A percentile compares a stretch with the other conserved stretches of the same genome.
These are phyloP conservation scores for Ogataea pignaliae DNA, from an alignment of 805 yeast genomes.

Conservation along the genomic window DNA sequence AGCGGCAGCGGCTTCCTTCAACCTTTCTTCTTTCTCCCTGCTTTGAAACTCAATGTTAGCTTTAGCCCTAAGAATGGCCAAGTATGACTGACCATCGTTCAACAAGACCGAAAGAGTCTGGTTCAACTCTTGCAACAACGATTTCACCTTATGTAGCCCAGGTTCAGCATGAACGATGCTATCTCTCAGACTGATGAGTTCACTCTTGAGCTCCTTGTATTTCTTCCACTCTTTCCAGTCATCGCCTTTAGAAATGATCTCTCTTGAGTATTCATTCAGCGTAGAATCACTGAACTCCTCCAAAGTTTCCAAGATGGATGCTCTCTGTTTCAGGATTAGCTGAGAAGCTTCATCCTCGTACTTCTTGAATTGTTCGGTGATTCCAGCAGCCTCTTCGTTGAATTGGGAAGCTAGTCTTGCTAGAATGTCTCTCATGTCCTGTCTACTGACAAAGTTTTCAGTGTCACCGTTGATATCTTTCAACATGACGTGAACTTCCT, in stretches of 20 bases:
- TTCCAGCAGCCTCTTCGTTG: constrained; percentile 26
- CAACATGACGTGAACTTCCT: constrained; percentile 24
- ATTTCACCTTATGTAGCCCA: constrained; percentile 26
- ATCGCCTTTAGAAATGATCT: constrained; percentile 43
- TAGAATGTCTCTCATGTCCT: constrained; percentile 42
- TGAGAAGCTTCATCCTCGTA: constrained; percentile 31
- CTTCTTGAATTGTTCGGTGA: constrained; percentile 29
- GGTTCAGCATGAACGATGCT: constrained; percentile 35
- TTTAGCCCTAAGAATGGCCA: constrained; percentile 51
- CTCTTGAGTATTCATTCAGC: constrained; percentile 58
- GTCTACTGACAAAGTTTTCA: constrained; percentile 36
- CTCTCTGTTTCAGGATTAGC: constrained; percentile 29
- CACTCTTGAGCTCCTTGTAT: constrained; percentile 52
- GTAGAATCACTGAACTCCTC: constrained; percentile 73
- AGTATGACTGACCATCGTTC: constrained; percentile 59
- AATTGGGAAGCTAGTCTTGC: constrained; percentile 28
- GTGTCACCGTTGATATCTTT: constrained; percentile 19
- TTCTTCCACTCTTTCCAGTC: constrained; percentile 57
- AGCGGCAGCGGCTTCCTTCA: constrained; percentile 7
- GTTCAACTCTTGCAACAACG: constrained; percentile 34
- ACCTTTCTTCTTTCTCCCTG: constrained; percentile 43
- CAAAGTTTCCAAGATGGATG: constrained; percentile 54
- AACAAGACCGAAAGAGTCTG: constrained; percentile 45
- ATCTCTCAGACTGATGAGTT: constrained; percentile 53
- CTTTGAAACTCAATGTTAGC: constrained; percentile 54